These are phyloP conservation scores for Linaria vulgaris DNA, from an alignment of 257 asterid species.

Conservation along the genomic window DNA sequence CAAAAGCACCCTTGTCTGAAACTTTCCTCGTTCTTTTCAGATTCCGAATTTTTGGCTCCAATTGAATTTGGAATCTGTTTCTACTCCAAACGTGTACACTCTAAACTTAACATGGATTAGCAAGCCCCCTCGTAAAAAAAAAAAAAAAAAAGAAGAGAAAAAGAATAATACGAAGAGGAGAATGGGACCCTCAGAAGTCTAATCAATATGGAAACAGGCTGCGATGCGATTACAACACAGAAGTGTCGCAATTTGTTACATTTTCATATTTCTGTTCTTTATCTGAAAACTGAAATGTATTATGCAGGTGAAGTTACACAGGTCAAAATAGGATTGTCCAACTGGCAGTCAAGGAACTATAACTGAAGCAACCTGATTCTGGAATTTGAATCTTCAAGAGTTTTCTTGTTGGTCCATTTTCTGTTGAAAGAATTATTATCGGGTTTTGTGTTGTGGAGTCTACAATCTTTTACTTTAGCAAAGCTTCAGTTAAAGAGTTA, in stretches of 20 bases:
- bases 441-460: no score
- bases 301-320: neutral
- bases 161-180: no score
- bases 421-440: no score
- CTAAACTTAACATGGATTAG: no score
- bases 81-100: no score
- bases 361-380: neutral
- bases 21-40: neutral
- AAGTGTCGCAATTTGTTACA: neutral
- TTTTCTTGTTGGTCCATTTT: no score
- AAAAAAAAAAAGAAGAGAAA: no score
- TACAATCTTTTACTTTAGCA: no score
- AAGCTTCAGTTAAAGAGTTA: no score
- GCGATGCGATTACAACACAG: constrained; percentile 1
- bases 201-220: neutral
- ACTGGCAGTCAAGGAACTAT: neutral
- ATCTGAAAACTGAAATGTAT: neutral
- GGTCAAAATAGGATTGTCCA: neutral
- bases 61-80: neutral
- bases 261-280: neutral
- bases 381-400: no score
- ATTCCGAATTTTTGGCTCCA: neutral
- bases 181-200: no score
- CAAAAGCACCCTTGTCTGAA: constrained; percentile 1
- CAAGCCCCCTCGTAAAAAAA: no score